Base-by-base conservation (phyloP, 495 filamentous ascomycete species). In the Penicillium herquei region DNA sequence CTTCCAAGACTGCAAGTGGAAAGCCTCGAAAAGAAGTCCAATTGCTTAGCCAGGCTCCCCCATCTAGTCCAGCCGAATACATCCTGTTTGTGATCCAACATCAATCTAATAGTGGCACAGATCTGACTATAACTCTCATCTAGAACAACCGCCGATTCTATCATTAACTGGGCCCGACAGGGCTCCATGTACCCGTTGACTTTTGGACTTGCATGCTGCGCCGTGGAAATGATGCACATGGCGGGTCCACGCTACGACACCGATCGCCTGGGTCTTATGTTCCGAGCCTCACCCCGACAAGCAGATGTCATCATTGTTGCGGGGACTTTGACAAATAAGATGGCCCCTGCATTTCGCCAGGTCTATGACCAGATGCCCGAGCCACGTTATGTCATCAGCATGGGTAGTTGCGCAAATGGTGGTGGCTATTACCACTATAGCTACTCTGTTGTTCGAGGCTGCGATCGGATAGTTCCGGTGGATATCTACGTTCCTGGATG, bases 321-420 rank as follows among this genome's bases (percentile, higher is more conserved):
- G 21, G 92, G 92, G 35, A 97, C 92, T 1, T 79, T 97, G 60
- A 97, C 92, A 39, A 97, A 97, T 78, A 97, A 97, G 81, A 97
- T 97, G 92, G 92, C 92, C 7, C 92, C 92, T 33, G 92, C 92
- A 39, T 81, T 97, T 68, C 80, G 92, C 62, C 92, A 96, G 73
- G 92, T 97, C 33, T 97, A 96, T 71, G 92, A 97, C 75, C 92
- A 97, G 77, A 97, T 97, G 92, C 92, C 92, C 39, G 92, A 97
- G 31, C 92, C 92, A 31, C 84, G 92, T 52, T 97, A 92, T 92
- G 92, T 97, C 56, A 85, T 97, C 71, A 87, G 84, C 57, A 97
- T 97, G 92, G 92, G 92, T 14, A 88, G 84, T 59, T 97, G 92
- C 74, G 92, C 92, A 62, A 97, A 97, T 72, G 92, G 92, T 55